Evolutionary conservation across 208 protist genomes (phyloP), one percentile per base, ranked within the genome.

Genomic region (Trypanosomatidae sp.): DNA sequence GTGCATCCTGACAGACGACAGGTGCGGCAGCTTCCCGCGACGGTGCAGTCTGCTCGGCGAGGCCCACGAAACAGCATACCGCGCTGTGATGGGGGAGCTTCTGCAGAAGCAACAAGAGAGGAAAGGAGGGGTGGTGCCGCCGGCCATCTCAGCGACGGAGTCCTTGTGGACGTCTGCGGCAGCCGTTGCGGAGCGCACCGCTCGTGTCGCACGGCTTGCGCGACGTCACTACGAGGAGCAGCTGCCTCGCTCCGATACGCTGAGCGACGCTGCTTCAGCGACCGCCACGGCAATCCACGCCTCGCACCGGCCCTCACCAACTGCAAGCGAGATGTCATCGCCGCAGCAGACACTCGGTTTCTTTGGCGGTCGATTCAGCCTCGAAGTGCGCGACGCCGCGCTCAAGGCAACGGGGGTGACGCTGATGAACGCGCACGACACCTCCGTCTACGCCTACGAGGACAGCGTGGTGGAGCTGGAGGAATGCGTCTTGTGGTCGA

Each of bases 371-470:
- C 71, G 81, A 17, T 95, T 91, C 66, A 79, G 81, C 46, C 56
- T 95, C 13, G 90, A 95, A 60, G 82, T 92, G 33, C 84, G 85
- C 28, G 79, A 81, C 62, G 83, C 86, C 0, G 69, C 71, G 28
- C 69, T 92, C 46, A 82, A 83, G 49, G 86, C 80, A 0, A 79
- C 41, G n/a, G 81, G 84, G 7, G 50, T 91, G 28, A 77, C 85
- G 22, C 47, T 91, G 17, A 62, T 86, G 19, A 76, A 91, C 60
- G 77, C 84, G 25, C 59, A 77, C 49, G 82, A 90, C 46, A 85
- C 88, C 47, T 80, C 82, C 60, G 72, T 92, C 41, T 95, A 91
- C 77, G 84, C 79, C 10, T 92, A 91, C 71, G 84, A 90, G 46
- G 64, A 82, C 58, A 82, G 83, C 60, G 70, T 58, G 19, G 71